phyloP scores from a whole-genome alignment of 495 filamentous ascomycete genomes.

The Cenococcum geophilum region DNA sequence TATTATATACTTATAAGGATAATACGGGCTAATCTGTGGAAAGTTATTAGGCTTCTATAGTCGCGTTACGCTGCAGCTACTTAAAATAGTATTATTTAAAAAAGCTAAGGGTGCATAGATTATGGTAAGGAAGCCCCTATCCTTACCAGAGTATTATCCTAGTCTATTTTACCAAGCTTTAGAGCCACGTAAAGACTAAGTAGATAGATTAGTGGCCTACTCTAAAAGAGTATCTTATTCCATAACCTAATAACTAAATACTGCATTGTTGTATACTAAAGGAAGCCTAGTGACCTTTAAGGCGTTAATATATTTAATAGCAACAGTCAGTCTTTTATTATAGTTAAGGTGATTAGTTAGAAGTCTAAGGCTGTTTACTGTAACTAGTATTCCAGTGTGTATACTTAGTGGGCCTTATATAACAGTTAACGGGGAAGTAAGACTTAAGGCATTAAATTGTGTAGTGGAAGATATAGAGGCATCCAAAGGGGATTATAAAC shows the following conservation, averaged over 20 bases:
- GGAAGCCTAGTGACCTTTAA: neutral
- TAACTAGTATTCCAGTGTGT: too few relatives aligned
- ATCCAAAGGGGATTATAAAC: too few relatives aligned
- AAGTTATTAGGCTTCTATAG: neutral
- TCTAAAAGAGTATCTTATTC: neutral
- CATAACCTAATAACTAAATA: neutral
- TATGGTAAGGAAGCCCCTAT: neutral
- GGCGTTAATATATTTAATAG: neutral
- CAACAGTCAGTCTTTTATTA: conserved; percentile 2
- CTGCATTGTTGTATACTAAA: neutral
- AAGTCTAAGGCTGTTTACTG: too few relatives aligned
- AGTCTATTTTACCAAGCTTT: neutral
- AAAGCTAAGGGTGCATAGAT: neutral
- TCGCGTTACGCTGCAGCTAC: neutral
- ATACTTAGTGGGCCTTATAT: too few relatives aligned
- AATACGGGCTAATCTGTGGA: neutral
- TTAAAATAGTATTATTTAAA: too few relatives aligned
- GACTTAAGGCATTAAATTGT: too few relatives aligned
- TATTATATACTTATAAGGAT: neutral
- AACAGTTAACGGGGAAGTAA: too few relatives aligned
- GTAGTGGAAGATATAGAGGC: too few relatives aligned
- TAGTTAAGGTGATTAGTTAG: neutral
- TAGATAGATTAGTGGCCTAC: neutral
- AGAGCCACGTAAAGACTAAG: neutral
- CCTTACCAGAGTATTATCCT: neutral